phyloP scores from a whole-genome alignment of 306 rosid species.

The Vicia faba region DNA sequence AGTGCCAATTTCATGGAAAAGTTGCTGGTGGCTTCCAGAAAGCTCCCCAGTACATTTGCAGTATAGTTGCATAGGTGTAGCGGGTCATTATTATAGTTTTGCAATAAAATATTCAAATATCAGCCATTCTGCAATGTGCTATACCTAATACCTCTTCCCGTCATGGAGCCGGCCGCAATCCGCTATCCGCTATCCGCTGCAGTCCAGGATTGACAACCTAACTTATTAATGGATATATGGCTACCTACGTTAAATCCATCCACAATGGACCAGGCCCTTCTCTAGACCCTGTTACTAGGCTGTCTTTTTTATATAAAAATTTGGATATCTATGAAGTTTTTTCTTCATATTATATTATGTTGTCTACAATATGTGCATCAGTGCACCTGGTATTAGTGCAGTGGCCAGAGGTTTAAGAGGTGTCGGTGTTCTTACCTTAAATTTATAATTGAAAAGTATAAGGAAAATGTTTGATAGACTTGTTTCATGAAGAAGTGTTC shows the following conservation, averaged over 20 bases:
- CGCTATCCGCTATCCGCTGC: not conserved
- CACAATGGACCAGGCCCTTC: not conserved
- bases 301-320: not conserved
- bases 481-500: conserved; percentile 12
- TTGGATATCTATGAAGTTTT: not conserved
- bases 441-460: not conserved
- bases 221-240: not conserved
- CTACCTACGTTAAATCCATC: not conserved
- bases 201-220: not conserved
- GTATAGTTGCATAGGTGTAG: not conserved
- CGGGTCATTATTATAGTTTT: too few species aligned
- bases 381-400: too few species aligned
- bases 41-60: not conserved
- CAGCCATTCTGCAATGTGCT: not conserved
- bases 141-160: not conserved
- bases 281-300: not conserved
- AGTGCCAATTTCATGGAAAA: not conserved
- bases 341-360: too few species aligned
- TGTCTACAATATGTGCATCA: not conserved
- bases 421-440: not conserved
- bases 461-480: conserved; percentile 12
- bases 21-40: not conserved
- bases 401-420: too few species aligned
- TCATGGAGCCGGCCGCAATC: not conserved
- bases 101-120: too few species aligned